Conservation (phyloP, 2,329 filamentous ascomycete genomes). For the Ambrosiella xylebori region DNA sequence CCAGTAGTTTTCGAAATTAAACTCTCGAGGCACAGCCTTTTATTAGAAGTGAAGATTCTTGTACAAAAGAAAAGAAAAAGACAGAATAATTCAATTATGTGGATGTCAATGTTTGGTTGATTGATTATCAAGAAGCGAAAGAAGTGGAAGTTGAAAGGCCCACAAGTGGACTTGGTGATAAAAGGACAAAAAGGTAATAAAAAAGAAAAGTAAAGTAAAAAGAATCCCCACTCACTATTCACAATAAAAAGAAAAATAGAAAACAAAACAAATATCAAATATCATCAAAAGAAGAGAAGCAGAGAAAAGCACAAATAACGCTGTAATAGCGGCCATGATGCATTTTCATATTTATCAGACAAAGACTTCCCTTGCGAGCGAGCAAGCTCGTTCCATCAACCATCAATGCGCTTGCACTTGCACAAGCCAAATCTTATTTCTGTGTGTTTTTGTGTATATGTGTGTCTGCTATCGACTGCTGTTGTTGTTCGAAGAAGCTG, state of each 20-base stretch:
- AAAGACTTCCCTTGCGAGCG: neutral
- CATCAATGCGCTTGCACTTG: neutral
- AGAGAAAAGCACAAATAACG: neutral
- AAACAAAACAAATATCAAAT: constrained; percentile 1
- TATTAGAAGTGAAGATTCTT: neutral
- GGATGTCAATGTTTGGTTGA: neutral
- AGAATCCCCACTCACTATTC: neutral
- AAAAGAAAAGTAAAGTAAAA: neutral
- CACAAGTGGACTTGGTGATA: neutral
- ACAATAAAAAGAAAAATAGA: neutral
- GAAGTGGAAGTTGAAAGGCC: neutral
- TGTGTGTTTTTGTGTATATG: too few species aligned
- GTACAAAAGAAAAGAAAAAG: neutral
- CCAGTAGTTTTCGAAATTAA: neutral
- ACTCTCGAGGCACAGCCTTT: neutral
- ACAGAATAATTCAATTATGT: neutral
- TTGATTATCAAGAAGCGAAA: constrained; percentile 3
- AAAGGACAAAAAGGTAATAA: neutral
- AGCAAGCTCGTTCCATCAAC: neutral
- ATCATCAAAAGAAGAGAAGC: constrained; percentile 4
- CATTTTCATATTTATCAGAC: neutral
- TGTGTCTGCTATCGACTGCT: too few species aligned
- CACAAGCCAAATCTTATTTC: neutral
- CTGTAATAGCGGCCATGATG: neutral
- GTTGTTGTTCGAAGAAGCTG: too few species aligned